phyloP scores from a whole-genome alignment of 345 rosid species.

The Populus tremula region DNA sequence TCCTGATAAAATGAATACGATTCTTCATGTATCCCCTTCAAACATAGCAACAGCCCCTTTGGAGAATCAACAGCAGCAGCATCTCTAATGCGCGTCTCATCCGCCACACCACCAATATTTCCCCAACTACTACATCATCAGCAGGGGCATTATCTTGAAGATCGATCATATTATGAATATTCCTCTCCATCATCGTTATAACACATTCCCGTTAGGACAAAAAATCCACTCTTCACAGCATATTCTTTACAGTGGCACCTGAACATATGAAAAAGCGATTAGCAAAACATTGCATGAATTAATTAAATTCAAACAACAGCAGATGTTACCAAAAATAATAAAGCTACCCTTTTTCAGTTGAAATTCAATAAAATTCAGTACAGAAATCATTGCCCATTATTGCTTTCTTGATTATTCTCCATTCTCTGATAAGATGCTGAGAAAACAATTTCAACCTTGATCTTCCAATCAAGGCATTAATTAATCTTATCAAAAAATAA shows the following conservation, averaged over 20 bases:
- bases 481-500: too few relatives aligned
- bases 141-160: conserved; percentile 18
- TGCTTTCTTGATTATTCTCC: neutral
- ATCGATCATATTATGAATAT: conserved; percentile 8
- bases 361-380: neutral
- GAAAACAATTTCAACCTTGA: too few relatives aligned
- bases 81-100: conserved; percentile 14
- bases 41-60: conserved; percentile 7
- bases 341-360: neutral
- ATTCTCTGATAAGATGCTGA: neutral
- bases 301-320: neutral
- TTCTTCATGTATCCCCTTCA: conserved; percentile 33
- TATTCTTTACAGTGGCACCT: conserved; percentile 5
- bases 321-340: neutral
- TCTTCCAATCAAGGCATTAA: too few relatives aligned
- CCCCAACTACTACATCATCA: conserved; percentile 14
- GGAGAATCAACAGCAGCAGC: conserved; percentile 12
- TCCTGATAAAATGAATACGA: conserved; percentile 40
- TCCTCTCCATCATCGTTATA: conserved; percentile 9
- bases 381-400: neutral
- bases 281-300: neutral
- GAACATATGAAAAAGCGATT: neutral
- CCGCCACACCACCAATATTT: conserved; percentile 14
- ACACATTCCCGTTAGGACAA: conserved; percentile 2
- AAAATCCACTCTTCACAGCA: neutral